Conservation (phyloP, 23 red algal species). For the Cyanidiococcus yangmingshanensis region DNA sequence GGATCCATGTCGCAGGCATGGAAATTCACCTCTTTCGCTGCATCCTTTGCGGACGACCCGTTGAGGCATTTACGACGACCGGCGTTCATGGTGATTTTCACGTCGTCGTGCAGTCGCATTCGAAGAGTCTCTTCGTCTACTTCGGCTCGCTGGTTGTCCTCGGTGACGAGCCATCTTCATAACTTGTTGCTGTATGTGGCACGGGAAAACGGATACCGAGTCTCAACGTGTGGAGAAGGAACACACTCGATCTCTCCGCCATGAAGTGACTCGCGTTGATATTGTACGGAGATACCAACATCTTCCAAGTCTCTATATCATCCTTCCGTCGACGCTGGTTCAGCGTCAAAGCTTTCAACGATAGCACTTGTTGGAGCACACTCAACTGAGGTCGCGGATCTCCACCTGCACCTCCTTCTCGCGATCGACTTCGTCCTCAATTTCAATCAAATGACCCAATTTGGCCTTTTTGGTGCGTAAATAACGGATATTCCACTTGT, state of each 20-base stretch:
- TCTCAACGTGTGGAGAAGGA: background rate
- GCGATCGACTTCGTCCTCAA: constrained; percentile 1
- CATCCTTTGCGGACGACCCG: no score
- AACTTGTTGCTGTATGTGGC: no score
- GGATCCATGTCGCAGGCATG: no score
- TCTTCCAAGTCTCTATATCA: background rate
- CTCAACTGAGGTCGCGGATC: constrained; percentile 1
- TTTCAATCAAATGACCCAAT: constrained; percentile 73
- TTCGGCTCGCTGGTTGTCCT: no score
- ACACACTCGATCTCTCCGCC: background rate
- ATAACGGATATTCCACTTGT: constrained; percentile 67
- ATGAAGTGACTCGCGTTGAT: background rate
- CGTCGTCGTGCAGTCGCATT: no score
- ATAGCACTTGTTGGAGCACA: background rate
- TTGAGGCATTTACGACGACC: no score
- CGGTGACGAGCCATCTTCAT: no score
- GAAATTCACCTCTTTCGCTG: no score
- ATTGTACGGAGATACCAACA: background rate
- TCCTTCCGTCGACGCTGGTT: background rate
- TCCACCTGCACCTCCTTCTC: constrained; percentile 21
- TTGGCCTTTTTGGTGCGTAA: constrained; percentile 75
- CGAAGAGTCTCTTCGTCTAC: no score
- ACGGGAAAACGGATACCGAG: no score
- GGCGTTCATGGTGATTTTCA: no score
- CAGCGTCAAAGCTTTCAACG: no score